Percentiles rank a stretch among this genome's conserved stretches.
Evolutionary conservation across 371 early-diverging fungal species (phyloP).

Genomic region (Mortierella sp.): DNA sequence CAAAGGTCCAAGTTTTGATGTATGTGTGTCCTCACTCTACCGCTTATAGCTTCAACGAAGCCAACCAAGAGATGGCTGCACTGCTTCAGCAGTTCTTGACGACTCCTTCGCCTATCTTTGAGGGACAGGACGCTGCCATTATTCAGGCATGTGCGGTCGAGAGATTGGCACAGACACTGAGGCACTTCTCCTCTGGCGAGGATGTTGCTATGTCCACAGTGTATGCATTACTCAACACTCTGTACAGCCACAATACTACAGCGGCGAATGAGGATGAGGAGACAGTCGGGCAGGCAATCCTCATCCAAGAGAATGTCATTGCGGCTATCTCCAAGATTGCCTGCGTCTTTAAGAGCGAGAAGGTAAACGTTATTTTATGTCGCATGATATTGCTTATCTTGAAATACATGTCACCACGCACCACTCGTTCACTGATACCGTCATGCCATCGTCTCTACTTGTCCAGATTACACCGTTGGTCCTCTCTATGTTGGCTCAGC

Average conservation of each 20-base stretch:
- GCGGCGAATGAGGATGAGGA: slow-evolving; percentile 27
- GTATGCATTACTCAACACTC: slow-evolving; percentile 62
- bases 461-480: slow-evolving; percentile 69
- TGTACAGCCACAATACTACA: slow-evolving; percentile 57
- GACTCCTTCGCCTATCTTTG: slow-evolving; percentile 72
- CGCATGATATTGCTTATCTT: neutral
- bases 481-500: slow-evolving; percentile 70
- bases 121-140: slow-evolving; percentile 42
- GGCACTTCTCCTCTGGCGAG: slow-evolving; percentile 51
- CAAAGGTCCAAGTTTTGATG: too few species aligned
- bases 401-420: too few species aligned
- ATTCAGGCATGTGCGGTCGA: slow-evolving; percentile 68
- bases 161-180: slow-evolving; percentile 68
- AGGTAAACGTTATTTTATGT: slow-evolving; percentile 20
- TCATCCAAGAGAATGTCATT: slow-evolving; percentile 68
- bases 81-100: slow-evolving; percentile 69
- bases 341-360: slow-evolving; percentile 70
- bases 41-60: slow-evolving; percentile 58
- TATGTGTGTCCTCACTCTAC: too few species aligned
- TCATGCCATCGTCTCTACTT: neutral
- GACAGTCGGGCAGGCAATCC: slow-evolving; percentile 60
- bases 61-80: slow-evolving; percentile 64
- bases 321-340: slow-evolving; percentile 75
- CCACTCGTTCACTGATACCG: too few species aligned
- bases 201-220: slow-evolving; percentile 66